Evolutionary conservation across 441 rosid species (phyloP), one percentile per base, ranked within the genome.

Genomic region (Iberis amara): DNA sequence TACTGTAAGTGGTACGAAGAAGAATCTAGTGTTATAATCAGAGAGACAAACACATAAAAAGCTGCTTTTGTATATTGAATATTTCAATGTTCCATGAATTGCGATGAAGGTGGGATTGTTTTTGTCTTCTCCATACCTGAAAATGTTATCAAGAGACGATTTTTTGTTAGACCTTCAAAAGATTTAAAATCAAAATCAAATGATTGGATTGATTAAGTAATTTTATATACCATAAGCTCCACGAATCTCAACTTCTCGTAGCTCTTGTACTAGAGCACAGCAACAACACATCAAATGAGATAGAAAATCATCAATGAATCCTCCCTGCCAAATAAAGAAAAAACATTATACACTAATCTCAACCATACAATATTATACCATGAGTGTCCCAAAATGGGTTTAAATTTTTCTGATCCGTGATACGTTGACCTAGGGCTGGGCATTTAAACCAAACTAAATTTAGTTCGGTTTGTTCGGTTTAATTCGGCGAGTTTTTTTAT

Each of bases 211-310:
- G 2, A n/a, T 32, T 4, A 9, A 37, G 21, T 30, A 21, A 21
- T 8, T 2, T 10, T 10, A 18, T 18, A 13, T 78, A 81, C 96
- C 94, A 37, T 80, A 73, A 37, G 65, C 73, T 31, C 91, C 86
- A 26, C 96, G 94, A 56, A 79, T 79, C 76, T 91, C 96, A 24
- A 88, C 87, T 80, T 91, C 96, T 63, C 98, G 78, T 71, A 78
- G 82, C 72, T 91, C 98, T 83, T 91, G 98, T 52, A 88, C 95
- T 11, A 91, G 96, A 31, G 96, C 91, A 50, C 96, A 91, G 69
- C 98, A 88, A 70, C 98, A 91, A 54, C 98, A 91, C 95, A 88
- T 82, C 35, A 91, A 47, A 76, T 87, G 98, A 0, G 98, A 88
- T 46, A 88, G 90, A 70, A 91, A 91, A 71, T 91, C 96, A 39